Base-by-base conservation (phyloP, 1,284 basidiomycete species). In the Exobasidium rhododendri region DNA sequence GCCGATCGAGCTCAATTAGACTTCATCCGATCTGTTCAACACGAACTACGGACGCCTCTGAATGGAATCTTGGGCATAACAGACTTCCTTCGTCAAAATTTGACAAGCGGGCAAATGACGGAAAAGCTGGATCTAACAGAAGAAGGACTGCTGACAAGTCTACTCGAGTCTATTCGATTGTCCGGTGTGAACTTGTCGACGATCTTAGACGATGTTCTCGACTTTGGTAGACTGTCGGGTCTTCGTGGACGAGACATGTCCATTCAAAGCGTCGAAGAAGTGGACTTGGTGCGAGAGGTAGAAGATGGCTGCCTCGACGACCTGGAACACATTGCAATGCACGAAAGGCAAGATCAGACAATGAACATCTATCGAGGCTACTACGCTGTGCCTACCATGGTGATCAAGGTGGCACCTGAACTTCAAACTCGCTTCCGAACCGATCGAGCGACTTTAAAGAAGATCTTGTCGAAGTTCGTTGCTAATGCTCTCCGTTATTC, bases 201-300 rank as follows among this genome's bases (percentile, higher is more conserved):
- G 22, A 68, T 70, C 54, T 68, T 75, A 20, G 71, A 75, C 53
- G 71, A 74, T 26, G 56, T 75, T 47, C 65, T 75, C 53, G 68
- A 69, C 59, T 74, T 75, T 49, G 67, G 71, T 22, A 61, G 64
- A 28, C 50, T 74, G n/a, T 59, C 64, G 0, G 73, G 67, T 46
- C 57, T 63, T 35, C 55, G 4, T 31, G 13, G 13, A 3, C 2
- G 24, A 50, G 47, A 20, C 4, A 49, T 29, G n/a, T 26, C 46
- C 3, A 59, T 40, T 64, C 67, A 50, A 32, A 7, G 47, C 10
- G 14, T 31, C 22, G 57, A 63, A 20, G 62, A 56, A 17, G 35
- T 59, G 20, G 26, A 32, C 22, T 54, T 69, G 26, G 66, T 60
- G 52, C 64, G 63, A 30, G 32, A 68, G 7, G 59, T 72, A 44